Conservation (phyloP, 495 filamentous ascomycete species). For the Chaetomium cochliodes region DNA sequence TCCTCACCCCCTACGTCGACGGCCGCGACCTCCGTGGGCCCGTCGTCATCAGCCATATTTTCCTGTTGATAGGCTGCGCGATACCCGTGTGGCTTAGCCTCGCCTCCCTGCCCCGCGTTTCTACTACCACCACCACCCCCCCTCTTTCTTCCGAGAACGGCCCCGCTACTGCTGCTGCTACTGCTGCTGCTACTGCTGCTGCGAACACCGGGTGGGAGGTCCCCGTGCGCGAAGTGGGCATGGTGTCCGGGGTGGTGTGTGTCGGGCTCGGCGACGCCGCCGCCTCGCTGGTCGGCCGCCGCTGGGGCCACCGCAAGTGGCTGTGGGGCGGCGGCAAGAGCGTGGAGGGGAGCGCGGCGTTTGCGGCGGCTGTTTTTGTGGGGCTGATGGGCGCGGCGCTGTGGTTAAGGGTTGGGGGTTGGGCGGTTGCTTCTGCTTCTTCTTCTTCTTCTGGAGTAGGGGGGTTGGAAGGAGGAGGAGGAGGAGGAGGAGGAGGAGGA, state of each 20-base stretch:
- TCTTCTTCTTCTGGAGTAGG: constrained; percentile 27
- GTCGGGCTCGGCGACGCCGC: constrained; percentile 95
- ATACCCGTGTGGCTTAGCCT: constrained; percentile 91
- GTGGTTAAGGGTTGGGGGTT: constrained; percentile 75
- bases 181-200: constrained; percentile 15
- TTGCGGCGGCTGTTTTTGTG: constrained; percentile 71
- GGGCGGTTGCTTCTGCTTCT: constrained; percentile 46
- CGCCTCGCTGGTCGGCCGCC: constrained; percentile 85
- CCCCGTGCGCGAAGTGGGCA: constrained; percentile 67
- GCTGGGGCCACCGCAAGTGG: constrained; percentile 87
- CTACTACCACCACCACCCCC: constrained; percentile 34
- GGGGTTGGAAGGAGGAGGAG: too few relatives aligned
- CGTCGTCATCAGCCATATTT: constrained; percentile 93
- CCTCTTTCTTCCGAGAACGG: not conserved
- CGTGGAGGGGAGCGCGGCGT: constrained; percentile 84
- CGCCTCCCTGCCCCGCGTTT: constrained; percentile 54
- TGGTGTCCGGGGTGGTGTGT: constrained; percentile 88
- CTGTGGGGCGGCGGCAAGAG: constrained; percentile 96
- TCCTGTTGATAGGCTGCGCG: constrained; percentile 92
- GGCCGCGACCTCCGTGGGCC: constrained; percentile 89
- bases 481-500: too few relatives aligned
- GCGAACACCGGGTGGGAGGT: constrained; percentile 73
- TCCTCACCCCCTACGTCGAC: constrained; percentile 91
- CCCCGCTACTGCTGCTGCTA: too few relatives aligned
- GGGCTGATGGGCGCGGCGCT: constrained; percentile 69